Evolutionary conservation across 2,329 filamentous ascomycete species (phyloP).

Genomic region (Exophiala calicioides): DNA sequence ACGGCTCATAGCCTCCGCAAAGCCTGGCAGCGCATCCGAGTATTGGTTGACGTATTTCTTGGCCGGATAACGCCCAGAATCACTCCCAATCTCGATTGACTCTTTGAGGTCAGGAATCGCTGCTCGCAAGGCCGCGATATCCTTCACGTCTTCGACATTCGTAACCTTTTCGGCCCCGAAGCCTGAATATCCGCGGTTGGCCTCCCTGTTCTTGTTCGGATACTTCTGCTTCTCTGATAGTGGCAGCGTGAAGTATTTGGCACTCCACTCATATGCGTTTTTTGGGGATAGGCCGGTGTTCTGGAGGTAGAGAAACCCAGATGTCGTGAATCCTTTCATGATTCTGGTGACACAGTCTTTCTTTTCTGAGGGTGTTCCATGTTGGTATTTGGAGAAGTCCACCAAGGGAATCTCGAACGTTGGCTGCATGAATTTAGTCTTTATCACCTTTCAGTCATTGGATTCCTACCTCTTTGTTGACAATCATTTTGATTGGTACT

Average conservation of each 20-base stretch:
- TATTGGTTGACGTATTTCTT: background rate
- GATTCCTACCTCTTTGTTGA: background rate
- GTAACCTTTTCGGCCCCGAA: background rate
- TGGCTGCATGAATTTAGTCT: background rate
- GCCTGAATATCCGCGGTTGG: background rate
- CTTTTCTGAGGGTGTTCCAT: background rate
- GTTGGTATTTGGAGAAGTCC: background rate
- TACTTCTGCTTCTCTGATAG: background rate
- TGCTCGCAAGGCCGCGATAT: background rate
- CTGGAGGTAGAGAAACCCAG: background rate
- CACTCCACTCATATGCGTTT: background rate
- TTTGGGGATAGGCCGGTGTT: background rate
- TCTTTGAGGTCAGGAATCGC: constrained; percentile 1
- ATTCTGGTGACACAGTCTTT: background rate
- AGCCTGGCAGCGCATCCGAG: background rate
- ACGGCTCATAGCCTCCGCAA: background rate
- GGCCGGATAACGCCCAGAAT: background rate
- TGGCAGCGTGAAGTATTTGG: background rate
- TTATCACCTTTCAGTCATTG: too few species aligned
- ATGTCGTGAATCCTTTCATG: background rate
- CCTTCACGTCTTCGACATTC: background rate
- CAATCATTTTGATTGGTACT: too few species aligned
- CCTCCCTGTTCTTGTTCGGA: background rate
- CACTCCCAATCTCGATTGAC: background rate
- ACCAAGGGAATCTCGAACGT: constrained; percentile 1